A percentile compares a stretch with the other conserved stretches of the same genome.
phyloP scores from a whole-genome alignment of 2,329 filamentous ascomycete species.

The Botrytis squamosa region DNA sequence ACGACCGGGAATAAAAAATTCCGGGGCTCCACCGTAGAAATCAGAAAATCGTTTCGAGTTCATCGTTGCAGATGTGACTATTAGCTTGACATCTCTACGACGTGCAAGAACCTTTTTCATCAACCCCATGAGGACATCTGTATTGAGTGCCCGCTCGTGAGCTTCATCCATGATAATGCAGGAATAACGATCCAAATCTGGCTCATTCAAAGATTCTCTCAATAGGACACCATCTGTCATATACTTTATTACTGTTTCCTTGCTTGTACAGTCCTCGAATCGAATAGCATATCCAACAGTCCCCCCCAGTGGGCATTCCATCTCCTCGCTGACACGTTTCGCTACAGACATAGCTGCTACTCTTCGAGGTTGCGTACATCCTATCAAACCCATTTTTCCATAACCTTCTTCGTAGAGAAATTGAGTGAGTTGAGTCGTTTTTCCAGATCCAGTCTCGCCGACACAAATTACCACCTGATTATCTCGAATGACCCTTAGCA shows the following conservation, averaged over 20 bases:
- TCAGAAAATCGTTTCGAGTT: constrained; percentile 94
- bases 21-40: constrained; percentile 93
- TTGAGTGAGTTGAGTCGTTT: constrained; percentile 95
- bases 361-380: constrained; percentile 92
- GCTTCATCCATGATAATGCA: constrained; percentile 99
- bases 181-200: constrained; percentile 91
- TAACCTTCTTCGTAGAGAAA: constrained; percentile 97
- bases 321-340: constrained; percentile 96
- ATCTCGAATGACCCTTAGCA: constrained; percentile 87
- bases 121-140: constrained; percentile 93
- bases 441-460: constrained; percentile 94
- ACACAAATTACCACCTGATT: constrained; percentile 98
- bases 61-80: constrained; percentile 98
- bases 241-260: constrained; percentile 95
- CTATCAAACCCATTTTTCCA: constrained; percentile 82
- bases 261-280: constrained; percentile 97
- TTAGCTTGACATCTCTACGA: constrained; percentile 87
- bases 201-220: constrained; percentile 87
- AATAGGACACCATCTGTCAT: constrained; percentile 98
- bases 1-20: constrained; percentile 92
- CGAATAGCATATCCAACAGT: constrained; percentile 95
- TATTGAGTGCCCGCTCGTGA: constrained; percentile 94
- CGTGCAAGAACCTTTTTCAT: constrained; percentile 96
- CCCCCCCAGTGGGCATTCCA: constrained; percentile 87
- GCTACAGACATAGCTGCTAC: constrained; percentile 99